Conservation (phyloP, 352 stramenopile species). For the Globisporangium cystogenes region DNA sequence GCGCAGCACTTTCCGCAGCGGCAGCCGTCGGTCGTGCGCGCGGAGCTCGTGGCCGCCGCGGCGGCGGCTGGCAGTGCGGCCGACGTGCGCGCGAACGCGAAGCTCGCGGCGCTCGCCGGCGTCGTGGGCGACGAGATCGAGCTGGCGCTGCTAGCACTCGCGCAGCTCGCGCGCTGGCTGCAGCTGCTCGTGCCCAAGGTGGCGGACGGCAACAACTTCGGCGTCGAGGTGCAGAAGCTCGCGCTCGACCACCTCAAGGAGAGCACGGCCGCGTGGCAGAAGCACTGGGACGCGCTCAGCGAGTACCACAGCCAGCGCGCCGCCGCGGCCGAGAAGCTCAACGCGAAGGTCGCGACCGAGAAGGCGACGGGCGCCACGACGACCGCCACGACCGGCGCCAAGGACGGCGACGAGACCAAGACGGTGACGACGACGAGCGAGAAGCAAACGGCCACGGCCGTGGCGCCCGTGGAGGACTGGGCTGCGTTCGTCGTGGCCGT, state of each 20-base stretch:
- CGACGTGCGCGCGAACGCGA: slow-evolving; percentile 31
- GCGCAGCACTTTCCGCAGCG: slow-evolving; percentile 40
- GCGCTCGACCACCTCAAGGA: slow-evolving; percentile 67
- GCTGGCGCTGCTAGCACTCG: slow-evolving; percentile 32
- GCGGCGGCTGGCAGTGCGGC: slow-evolving; percentile 21
- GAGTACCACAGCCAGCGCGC: slow-evolving; percentile 69
- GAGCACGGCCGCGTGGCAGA: slow-evolving; percentile 58
- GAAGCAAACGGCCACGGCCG: slow-evolving; percentile 37
- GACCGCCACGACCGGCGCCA: slow-evolving; percentile 50
- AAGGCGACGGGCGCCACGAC: slow-evolving; percentile 50
- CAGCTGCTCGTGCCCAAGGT: slow-evolving; percentile 70
- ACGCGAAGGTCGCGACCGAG: slow-evolving; percentile 56
- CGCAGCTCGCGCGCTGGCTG: slow-evolving; percentile 68
- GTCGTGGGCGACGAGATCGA: slow-evolving; percentile 55
- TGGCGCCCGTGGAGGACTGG: slow-evolving; percentile 39
- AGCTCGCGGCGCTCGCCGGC: slow-evolving; percentile 31
- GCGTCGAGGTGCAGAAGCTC: slow-evolving; percentile 82
- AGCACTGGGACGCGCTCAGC: slow-evolving; percentile 63
- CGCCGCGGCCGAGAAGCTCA: slow-evolving; percentile 65
- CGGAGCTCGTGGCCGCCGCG: slow-evolving; percentile 26
- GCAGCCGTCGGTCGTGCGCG: slow-evolving; percentile 30
- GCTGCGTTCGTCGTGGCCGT: slow-evolving; percentile 64
- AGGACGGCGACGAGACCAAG: slow-evolving; percentile 74
- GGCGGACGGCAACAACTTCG: slow-evolving; percentile 86
- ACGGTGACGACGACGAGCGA: slow-evolving; percentile 48